Evolutionary conservation across 2,329 filamentous ascomycete genomes (phyloP).

Genomic region (Chrysoporthe austroafricana): DNA sequence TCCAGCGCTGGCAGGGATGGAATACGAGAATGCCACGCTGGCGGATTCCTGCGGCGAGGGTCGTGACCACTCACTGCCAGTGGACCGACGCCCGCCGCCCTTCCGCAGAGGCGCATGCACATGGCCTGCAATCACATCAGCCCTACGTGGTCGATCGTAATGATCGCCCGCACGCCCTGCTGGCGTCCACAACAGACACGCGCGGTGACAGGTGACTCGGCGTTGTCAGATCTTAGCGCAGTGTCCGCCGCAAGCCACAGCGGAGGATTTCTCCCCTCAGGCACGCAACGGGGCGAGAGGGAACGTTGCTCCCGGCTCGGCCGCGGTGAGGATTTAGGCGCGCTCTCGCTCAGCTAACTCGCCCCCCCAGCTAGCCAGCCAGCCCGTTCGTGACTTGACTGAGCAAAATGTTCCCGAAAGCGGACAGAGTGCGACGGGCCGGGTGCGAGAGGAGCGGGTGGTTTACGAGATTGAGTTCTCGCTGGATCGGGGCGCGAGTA

Average conservation of each 20-base stretch:
- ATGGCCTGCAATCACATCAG: not conserved
- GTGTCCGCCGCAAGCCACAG: not conserved
- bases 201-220: not conserved
- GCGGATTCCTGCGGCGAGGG: not conserved
- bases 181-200: too few species aligned
- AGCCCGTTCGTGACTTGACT: not conserved
- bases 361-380: too few species aligned
- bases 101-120: not conserved
- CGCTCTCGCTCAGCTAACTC: not conserved
- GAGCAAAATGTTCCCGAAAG: not conserved
- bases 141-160: conserved; percentile 4
- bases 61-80: not conserved
- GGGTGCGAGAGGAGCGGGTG: too few species aligned
- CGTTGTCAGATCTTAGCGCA: conserved; percentile 8
- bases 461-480: not conserved
- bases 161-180: not conserved
- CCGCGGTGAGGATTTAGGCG: not conserved
- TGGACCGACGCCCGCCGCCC: not conserved
- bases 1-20: not conserved
- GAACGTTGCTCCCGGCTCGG: not conserved
- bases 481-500: too few species aligned
- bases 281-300: not conserved
- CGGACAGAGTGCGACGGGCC: too few species aligned
- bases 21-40: not conserved
- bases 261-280: not conserved